Conservation (phyloP, 2,329 filamentous ascomycete genomes). For the Colletotrichum neosansevieriae region DNA sequence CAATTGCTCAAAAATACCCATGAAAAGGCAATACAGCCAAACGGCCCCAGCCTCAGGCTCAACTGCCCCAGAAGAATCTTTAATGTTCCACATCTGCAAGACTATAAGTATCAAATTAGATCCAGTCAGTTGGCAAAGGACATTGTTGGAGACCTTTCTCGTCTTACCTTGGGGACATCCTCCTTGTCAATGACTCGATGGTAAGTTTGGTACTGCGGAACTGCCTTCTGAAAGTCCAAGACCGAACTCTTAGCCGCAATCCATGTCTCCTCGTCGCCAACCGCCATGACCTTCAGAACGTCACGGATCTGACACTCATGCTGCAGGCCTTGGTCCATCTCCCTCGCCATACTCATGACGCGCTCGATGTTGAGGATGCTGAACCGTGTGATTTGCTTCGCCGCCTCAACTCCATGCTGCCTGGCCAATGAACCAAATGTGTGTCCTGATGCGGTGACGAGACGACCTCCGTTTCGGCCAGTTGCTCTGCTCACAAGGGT, state of each 20-base stretch:
- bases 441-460: conserved; percentile 18
- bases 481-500: conserved; percentile 46
- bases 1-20: too few species aligned
- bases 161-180: too few species aligned
- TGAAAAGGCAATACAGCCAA: too few species aligned
- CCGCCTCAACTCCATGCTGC: conserved; percentile 35
- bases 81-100: too few species aligned
- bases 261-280: conserved; percentile 42
- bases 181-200: too few species aligned
- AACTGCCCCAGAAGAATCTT: too few species aligned
- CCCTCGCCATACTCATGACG: conserved; percentile 18
- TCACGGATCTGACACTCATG: conserved; percentile 27
- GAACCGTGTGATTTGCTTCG: conserved; percentile 34
- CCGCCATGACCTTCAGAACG: conserved; percentile 42
- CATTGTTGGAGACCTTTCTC: too few species aligned
- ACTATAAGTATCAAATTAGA: too few species aligned
- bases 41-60: too few species aligned
- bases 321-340: conserved; percentile 29
- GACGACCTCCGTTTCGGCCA: conserved; percentile 47
- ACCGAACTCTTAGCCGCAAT: conserved; percentile 39
- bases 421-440: conserved; percentile 22
- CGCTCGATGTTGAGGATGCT: conserved; percentile 21
- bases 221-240: conserved; percentile 25
- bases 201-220: too few species aligned
- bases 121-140: too few species aligned